Conservation (phyloP, 495 filamentous ascomycete genomes). For the Achaetomiella virescens region DNA sequence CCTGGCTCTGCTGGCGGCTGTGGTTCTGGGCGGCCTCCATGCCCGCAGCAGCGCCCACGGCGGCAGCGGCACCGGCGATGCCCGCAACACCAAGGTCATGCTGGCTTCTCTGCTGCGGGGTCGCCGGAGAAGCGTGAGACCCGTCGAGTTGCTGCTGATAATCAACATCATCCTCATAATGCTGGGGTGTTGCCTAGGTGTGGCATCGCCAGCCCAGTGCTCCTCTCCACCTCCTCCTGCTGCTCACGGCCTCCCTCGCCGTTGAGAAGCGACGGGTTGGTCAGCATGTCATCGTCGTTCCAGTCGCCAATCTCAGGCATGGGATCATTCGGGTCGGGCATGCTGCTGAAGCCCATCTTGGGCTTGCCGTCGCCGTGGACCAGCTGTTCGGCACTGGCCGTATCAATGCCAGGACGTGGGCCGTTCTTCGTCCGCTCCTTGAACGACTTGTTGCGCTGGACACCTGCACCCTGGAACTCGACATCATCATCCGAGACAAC, state of each 20-base stretch:
- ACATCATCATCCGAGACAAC: conserved; percentile 24
- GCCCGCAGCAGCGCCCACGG: conserved; percentile 36
- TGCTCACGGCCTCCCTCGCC: conserved; percentile 29
- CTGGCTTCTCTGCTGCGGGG: conserved; percentile 12
- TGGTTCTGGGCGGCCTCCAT: conserved; percentile 41
- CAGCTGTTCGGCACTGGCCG: conserved; percentile 68
- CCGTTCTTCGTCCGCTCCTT: conserved; percentile 49
- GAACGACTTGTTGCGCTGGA: conserved; percentile 46
- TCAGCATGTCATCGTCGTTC: conserved; percentile 50
- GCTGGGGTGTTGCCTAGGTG: conserved; percentile 32
- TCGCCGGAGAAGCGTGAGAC: conserved; percentile 8
- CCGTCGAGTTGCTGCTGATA: conserved; percentile 26
- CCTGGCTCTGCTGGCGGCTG: conserved; percentile 43
- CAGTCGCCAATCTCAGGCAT: conserved; percentile 63
- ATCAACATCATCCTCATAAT: conserved; percentile 34
- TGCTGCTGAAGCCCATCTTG: conserved; percentile 54
- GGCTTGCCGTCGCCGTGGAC: conserved; percentile 48
- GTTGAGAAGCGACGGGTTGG: conserved; percentile 37
- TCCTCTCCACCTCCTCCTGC: conserved; percentile 29
- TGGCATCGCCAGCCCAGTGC: conserved; percentile 36
- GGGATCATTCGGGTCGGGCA: conserved; percentile 55
- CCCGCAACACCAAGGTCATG: conserved; percentile 26
- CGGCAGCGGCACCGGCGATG: conserved; percentile 33
- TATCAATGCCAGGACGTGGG: conserved; percentile 52
- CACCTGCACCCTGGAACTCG: conserved; percentile 31